Conservation (phyloP, 306 rosid genomes). For the Sesbania bispinosa region DNA sequence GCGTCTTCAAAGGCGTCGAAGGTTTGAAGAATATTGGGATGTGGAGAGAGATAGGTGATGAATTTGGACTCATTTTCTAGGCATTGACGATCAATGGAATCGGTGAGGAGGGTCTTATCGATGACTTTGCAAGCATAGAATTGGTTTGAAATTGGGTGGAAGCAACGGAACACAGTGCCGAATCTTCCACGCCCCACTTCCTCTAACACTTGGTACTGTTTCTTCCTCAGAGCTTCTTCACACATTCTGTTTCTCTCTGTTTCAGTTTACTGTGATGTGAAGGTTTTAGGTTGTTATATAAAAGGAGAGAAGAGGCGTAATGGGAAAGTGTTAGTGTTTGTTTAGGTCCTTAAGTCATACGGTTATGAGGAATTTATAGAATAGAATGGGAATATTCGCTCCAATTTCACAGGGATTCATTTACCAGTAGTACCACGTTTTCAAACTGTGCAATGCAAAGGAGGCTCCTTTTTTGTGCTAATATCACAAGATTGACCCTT, state of each 20-base stretch:
- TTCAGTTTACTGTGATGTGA: too few relatives aligned
- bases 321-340: background rate
- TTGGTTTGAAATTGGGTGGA: conserved; percentile 25
- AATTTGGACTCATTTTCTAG: conserved; percentile 65
- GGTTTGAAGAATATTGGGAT: conserved; percentile 60
- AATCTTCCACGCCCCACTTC: conserved; percentile 79
- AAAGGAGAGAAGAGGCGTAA: too few relatives aligned
- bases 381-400: too few relatives aligned
- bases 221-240: conserved; percentile 31
- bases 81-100: conserved; percentile 57
- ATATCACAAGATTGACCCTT: too few relatives aligned
- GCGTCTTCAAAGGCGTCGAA: conserved; percentile 48
- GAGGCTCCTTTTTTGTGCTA: too few relatives aligned
- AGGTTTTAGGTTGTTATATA: too few relatives aligned
- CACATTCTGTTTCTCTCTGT: conserved; percentile 34
- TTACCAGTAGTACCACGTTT: too few relatives aligned
- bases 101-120: conserved; percentile 50
- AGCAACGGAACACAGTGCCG: conserved; percentile 64
- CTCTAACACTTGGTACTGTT: conserved; percentile 49
- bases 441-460: too few relatives aligned
- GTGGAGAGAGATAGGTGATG: conserved; percentile 60
- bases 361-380: too few relatives aligned
- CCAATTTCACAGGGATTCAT: too few relatives aligned
- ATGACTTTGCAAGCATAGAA: conserved; percentile 64
- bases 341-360: too few relatives aligned